Conservation (phyloP, 2,329 filamentous ascomycete species). For the Trichoderma atroviride region DNA sequence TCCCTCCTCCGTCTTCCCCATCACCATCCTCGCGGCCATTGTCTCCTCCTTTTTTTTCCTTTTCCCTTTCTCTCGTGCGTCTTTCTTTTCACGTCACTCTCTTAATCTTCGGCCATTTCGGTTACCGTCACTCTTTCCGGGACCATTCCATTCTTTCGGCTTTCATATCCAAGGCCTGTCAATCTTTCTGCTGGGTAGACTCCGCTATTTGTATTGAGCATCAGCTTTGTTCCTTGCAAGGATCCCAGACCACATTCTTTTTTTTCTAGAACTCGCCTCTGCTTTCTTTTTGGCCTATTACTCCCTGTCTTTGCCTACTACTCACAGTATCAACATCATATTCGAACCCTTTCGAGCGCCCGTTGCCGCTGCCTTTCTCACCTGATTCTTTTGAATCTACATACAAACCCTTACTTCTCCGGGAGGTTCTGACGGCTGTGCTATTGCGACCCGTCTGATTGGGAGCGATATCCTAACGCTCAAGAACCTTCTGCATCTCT, state of each 20-base stretch:
- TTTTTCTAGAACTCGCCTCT: constrained; percentile 29
- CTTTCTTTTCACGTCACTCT: constrained; percentile 55
- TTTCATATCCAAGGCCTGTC: constrained; percentile 34
- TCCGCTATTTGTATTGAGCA: constrained; percentile 26
- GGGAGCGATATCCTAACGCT: background rate
- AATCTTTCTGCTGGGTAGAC: constrained; percentile 21
- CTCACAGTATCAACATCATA: constrained; percentile 13
- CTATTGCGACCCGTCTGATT: constrained; percentile 3
- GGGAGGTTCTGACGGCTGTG: background rate
- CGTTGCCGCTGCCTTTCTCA: constrained; percentile 1
- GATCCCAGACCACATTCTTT: constrained; percentile 35
- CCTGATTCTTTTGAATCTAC: constrained; percentile 1
- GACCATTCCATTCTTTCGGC: constrained; percentile 50
- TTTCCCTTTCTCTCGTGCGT: constrained; percentile 38
- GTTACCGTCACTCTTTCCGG: constrained; percentile 57
- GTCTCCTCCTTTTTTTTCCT: constrained; percentile 39
- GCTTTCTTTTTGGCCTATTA: constrained; percentile 26
- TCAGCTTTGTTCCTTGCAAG: constrained; percentile 30
- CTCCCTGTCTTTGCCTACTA: constrained; percentile 25
- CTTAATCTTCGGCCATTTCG: constrained; percentile 49
- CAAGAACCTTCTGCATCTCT: background rate
- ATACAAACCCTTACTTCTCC: background rate
- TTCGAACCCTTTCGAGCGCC: constrained; percentile 8
- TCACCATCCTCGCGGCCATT: constrained; percentile 40
- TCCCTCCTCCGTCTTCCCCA: constrained; percentile 40